Base-by-base conservation (phyloP, 1,139 yeast genomes). In the Suhomyces guaymorum region DNA sequence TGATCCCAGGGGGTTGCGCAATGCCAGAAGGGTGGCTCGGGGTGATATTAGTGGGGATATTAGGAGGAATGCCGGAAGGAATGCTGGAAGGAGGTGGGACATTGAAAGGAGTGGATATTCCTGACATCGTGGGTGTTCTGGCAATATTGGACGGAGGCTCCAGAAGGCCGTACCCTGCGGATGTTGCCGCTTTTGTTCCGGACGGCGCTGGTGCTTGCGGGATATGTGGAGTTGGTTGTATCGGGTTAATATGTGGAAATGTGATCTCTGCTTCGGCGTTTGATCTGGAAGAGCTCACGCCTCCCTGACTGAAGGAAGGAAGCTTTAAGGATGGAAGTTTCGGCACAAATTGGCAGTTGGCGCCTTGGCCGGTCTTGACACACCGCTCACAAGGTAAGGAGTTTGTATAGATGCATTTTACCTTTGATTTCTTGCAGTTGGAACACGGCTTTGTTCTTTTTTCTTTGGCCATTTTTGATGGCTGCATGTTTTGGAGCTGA, bases 341-440 rank as follows among this genome's bases (percentile, higher is more conserved):
- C 31, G 75, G 72, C 26, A 76, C 77, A 54, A 75, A 81, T 29
- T 74, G 73, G 48, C 88, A 82, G 27, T 66, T 53, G 12, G 51
- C 46, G 1, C 58, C 73, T 26, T 75, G 66, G 15, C 76, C 76
- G 14, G 63, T 68, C 28, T 70, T 70, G 14, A 66, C 47, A 50
- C 89, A 82, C 39, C 86, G 54, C 43, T 73, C 75, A 52, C 89
- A 82, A 1, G 82, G 82, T 30, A 71, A 56, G n/a, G 53, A 51
- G 12, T 60, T 59, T 7, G 58, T 51, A 44, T 75, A 74, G 19
- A 70, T 69, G 49, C 89, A 82, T 55, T 73, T 79, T 19, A 81
- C 82, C 57, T 82, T 82, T 20, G 83, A 72, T 51, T 70, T 67
- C 40, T 83, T 74, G 52, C 89, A 82, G 49, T 70, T 70, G 15